phyloP scores from a whole-genome alignment of 108 stramenopile genomes.

The Epipyxis sp. region DNA sequence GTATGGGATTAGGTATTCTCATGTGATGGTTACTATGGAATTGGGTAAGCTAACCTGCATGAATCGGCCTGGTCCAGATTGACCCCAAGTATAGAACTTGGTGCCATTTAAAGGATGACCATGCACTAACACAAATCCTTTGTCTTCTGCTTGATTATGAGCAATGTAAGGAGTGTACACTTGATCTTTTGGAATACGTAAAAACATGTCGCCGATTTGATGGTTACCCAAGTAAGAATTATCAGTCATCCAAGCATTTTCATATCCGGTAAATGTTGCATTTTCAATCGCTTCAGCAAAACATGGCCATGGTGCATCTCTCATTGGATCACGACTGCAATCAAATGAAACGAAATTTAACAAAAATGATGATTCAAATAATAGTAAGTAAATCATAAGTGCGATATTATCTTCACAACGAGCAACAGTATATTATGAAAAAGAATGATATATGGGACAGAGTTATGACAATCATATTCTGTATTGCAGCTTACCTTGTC shows the following conservation, averaged over 20 bases:
- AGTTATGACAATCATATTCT: too few species aligned
- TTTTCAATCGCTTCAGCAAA: slow-evolving; percentile 32
- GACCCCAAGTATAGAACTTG: slow-evolving; percentile 35
- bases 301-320: slow-evolving; percentile 30
- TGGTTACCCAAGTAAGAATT: slow-evolving; percentile 28
- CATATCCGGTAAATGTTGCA: slow-evolving; percentile 18
- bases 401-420: too few species aligned
- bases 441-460: too few species aligned
- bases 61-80: slow-evolving; percentile 23
- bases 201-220: slow-evolving; percentile 32
- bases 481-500: too few species aligned
- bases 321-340: slow-evolving; percentile 30
- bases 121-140: slow-evolving; percentile 21
- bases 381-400: too few species aligned
- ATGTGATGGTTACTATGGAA: too few species aligned
- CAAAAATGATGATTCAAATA: too few species aligned
- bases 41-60: too few species aligned
- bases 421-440: too few species aligned
- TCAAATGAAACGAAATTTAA: too few species aligned
- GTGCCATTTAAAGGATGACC: slow-evolving; percentile 34
- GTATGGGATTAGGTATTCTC: too few species aligned
- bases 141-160: slow-evolving; percentile 21
- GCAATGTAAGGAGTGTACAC: slow-evolving; percentile 36
- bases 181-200: slow-evolving; percentile 28
- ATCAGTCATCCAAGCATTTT: slow-evolving; percentile 28